Conservation (phyloP, 164 flowering plant species). For the Echeveria elegans region DNA sequence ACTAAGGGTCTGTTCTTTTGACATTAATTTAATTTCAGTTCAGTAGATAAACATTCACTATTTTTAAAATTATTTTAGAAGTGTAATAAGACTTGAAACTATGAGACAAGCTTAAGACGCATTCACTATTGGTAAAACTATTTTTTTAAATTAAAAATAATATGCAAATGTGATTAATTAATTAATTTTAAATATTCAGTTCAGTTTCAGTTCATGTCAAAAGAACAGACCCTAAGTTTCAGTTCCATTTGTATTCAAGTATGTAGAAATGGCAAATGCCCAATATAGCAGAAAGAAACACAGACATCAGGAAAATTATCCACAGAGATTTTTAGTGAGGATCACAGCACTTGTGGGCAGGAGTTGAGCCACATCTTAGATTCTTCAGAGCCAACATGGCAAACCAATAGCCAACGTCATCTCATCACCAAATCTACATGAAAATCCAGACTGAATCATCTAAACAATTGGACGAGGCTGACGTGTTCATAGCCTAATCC, state of each 20-base stretch:
- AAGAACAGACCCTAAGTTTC: too few species aligned
- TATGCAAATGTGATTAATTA: too few species aligned
- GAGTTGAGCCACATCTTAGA: conserved; percentile 3
- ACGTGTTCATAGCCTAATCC: not conserved
- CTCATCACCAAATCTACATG: not conserved
- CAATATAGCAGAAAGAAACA: not conserved
- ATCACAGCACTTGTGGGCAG: not conserved
- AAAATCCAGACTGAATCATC: not conserved
- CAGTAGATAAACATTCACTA: too few species aligned
- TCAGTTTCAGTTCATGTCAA: too few species aligned
- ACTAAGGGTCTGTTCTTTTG: too few species aligned
- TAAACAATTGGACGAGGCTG: not conserved
- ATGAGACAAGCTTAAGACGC: too few species aligned
- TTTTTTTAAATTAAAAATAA: too few species aligned
- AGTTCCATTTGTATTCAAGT: not conserved
- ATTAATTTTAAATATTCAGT: too few species aligned
- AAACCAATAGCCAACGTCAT: not conserved
- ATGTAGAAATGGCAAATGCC: not conserved
- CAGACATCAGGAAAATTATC: not conserved
- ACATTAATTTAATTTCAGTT: too few species aligned
- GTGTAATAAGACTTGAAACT: too few species aligned
- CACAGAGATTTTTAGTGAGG: not conserved
- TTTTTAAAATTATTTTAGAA: too few species aligned
- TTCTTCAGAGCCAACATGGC: conserved; percentile 2
- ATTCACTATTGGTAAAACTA: too few species aligned